A percentile compares a stretch with the other conserved stretches of the same genome.
These are phyloP conservation scores for Xylaria sp. DNA, from an alignment of 2,329 filamentous ascomycete genomes.

Conservation along the genomic window DNA sequence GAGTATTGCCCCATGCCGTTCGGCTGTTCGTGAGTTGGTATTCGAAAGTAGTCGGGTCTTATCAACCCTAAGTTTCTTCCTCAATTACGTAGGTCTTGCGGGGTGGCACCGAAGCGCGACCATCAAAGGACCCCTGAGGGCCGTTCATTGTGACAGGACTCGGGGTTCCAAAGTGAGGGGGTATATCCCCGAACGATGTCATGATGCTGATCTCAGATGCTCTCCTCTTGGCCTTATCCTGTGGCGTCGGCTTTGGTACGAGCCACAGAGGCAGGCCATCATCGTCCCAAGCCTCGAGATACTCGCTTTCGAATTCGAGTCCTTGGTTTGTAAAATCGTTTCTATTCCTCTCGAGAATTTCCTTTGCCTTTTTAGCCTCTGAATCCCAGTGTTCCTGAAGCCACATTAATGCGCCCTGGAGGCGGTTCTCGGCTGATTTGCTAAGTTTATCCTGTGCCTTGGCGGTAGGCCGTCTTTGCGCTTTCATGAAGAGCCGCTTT, in stretches of 20 bases:
- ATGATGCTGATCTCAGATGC: constrained; percentile 17
- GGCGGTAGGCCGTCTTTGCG: constrained; percentile 27
- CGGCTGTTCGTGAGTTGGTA: background rate
- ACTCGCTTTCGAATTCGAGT: constrained; percentile 42
- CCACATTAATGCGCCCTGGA: constrained; percentile 42
- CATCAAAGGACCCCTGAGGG: background rate
- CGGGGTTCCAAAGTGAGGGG: background rate
- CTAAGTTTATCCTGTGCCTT: constrained; percentile 38
- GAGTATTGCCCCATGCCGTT: background rate
- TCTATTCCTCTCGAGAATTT: constrained; percentile 42
- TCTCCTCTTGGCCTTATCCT: constrained; percentile 25
- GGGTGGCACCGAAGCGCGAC: constrained; percentile 17
- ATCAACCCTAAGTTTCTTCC: constrained; percentile 28
- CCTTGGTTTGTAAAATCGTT: constrained; percentile 34
- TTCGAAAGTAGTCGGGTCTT: background rate
- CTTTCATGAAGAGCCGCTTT: constrained; percentile 39
- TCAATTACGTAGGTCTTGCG: constrained; percentile 35
- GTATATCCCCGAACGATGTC: constrained; percentile 16
- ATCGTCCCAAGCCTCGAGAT: constrained; percentile 46
- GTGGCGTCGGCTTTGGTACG: constrained; percentile 19
- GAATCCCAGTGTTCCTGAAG: constrained; percentile 44
- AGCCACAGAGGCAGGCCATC: constrained; percentile 41
- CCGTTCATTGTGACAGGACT: constrained; percentile 1
- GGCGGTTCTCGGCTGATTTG: constrained; percentile 43
- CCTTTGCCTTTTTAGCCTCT: constrained; percentile 39